Evolutionary conservation across 352 stramenopile genomes (phyloP).

Genomic region (Thraustochytrium sp.): DNA sequence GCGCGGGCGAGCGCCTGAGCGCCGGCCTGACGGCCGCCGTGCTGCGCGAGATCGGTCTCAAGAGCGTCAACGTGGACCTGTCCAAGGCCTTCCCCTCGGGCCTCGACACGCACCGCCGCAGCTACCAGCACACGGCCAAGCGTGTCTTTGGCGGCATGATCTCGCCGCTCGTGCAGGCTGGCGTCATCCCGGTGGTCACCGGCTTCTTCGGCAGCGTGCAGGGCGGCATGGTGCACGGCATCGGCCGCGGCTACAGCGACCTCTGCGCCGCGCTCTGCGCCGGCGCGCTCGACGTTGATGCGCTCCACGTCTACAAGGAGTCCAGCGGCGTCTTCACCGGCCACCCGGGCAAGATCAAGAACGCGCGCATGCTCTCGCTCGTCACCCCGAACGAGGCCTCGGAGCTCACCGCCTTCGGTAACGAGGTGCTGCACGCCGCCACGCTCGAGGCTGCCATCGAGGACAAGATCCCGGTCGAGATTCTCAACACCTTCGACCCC

Average conservation of each 20-base stretch:
- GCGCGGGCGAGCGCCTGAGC: conserved; percentile 38
- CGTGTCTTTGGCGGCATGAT: conserved; percentile 34
- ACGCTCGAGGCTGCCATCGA: conserved; percentile 44
- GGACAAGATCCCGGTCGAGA: conserved; percentile 42
- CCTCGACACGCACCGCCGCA: conserved; percentile 29
- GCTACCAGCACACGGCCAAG: conserved; percentile 43
- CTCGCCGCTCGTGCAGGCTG: conserved; percentile 31
- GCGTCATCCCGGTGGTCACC: conserved; percentile 28
- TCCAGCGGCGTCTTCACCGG: conserved; percentile 44
- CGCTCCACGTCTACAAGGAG: conserved; percentile 45
- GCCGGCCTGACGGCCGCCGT: conserved; percentile 17
- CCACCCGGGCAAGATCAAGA: conserved; percentile 28
- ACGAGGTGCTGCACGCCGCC: conserved; percentile 41
- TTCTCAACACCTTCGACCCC: conserved; percentile 47
- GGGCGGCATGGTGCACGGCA: conserved; percentile 42
- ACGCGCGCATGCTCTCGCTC: conserved; percentile 21
- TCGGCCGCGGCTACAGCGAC: conserved; percentile 43
- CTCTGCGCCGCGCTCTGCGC: conserved; percentile 42
- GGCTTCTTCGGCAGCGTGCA: conserved; percentile 44
- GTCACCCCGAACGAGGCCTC: conserved; percentile 36
- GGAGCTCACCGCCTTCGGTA: conserved; percentile 46
- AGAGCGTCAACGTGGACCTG: conserved; percentile 27
- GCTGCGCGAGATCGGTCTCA: conserved; percentile 27
- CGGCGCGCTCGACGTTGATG: conserved; percentile 6
- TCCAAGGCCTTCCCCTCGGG: conserved; percentile 40